These are phyloP conservation scores for Peniophora sp. DNA, from an alignment of 1,284 basidiomycete genomes.

Conservation along the genomic window DNA sequence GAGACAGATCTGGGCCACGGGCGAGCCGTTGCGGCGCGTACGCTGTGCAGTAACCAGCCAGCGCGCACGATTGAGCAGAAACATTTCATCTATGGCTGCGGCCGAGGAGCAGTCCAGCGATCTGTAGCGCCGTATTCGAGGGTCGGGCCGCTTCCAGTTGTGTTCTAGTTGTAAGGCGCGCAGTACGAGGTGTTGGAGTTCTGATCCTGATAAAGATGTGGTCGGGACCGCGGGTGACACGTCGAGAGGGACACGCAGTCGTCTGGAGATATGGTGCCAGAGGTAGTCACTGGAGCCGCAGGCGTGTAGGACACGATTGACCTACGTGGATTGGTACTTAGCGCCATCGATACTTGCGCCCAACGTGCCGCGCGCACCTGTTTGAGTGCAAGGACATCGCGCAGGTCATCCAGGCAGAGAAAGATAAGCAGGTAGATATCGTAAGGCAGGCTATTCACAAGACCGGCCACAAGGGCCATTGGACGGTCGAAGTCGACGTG, in stretches of 20 bases:
- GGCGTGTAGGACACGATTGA: conserved; percentile 44
- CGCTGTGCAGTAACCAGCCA: conserved; percentile 41
- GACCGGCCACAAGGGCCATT: neutral
- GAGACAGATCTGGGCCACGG: conserved; percentile 27
- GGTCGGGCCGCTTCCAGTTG: conserved; percentile 36
- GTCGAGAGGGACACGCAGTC: conserved; percentile 26
- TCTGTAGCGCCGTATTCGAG: conserved; percentile 26
- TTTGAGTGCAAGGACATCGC: conserved; percentile 5
- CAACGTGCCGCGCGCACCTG: conserved; percentile 2
- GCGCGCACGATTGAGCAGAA: conserved; percentile 32
- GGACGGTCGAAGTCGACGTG: neutral
- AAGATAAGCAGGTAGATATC: conserved; percentile 4
- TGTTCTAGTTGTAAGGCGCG: conserved; percentile 40
- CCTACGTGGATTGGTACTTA: conserved; percentile 25
- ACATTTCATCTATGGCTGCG: conserved; percentile 29
- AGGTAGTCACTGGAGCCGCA: conserved; percentile 38
- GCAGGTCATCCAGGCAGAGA: neutral
- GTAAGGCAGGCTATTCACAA: neutral
- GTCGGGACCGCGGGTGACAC: conserved; percentile 20
- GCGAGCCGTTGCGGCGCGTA: conserved; percentile 17
- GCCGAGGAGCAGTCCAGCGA: conserved; percentile 28
- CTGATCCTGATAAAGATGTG: conserved; percentile 19
- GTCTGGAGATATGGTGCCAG: conserved; percentile 35
- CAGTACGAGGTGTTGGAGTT: conserved; percentile 28
- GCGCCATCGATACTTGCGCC: neutral